A percentile compares a stretch with the other conserved stretches of the same genome.
These are phyloP conservation scores for Penicillium decumbens DNA, from an alignment of 2,329 filamentous ascomycete species.

Conservation along the genomic window DNA sequence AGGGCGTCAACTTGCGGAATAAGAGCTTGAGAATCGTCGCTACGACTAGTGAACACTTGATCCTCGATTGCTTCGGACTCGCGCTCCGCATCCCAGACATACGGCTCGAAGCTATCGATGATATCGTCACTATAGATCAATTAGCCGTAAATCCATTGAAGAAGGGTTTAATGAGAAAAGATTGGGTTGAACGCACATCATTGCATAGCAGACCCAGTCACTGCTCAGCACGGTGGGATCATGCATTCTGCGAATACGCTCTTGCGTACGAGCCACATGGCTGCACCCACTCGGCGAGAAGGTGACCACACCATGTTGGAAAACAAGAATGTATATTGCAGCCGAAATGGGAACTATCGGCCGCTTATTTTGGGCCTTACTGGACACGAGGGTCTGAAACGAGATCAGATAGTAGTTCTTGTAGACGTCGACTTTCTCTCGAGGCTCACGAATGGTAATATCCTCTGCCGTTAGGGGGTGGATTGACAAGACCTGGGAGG, in stretches of 20 bases:
- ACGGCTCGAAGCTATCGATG: constrained; percentile 86
- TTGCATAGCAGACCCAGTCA: constrained; percentile 97
- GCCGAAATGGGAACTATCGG: constrained; percentile 76
- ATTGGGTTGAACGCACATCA: constrained; percentile 62
- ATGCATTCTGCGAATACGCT: constrained; percentile 80
- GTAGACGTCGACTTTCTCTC: constrained; percentile 97
- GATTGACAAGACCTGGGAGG: constrained; percentile 87
- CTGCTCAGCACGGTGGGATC: constrained; percentile 88
- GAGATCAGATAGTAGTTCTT: constrained; percentile 95
- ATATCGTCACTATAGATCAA: constrained; percentile 69
- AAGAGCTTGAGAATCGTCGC: constrained; percentile 56
- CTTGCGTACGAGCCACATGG: constrained; percentile 79
- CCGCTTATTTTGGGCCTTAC: constrained; percentile 60
- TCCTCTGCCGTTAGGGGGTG: constrained; percentile 94
- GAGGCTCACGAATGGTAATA: constrained; percentile 85
- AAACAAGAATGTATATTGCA: constrained; percentile 92
- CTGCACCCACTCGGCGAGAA: constrained; percentile 84
- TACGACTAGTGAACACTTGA: constrained; percentile 83
- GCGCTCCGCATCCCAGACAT: constrained; percentile 74
- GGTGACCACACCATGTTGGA: constrained; percentile 84
- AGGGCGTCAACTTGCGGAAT: constrained; percentile 47
- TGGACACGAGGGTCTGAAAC: constrained; percentile 74
- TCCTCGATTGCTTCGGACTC: constrained; percentile 92
- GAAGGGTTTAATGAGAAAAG: too few relatives aligned
- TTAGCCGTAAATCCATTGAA: neutral